Base-by-base conservation (phyloP, 495 filamentous ascomycete genomes). In the Evansstolkia leycettana region DNA sequence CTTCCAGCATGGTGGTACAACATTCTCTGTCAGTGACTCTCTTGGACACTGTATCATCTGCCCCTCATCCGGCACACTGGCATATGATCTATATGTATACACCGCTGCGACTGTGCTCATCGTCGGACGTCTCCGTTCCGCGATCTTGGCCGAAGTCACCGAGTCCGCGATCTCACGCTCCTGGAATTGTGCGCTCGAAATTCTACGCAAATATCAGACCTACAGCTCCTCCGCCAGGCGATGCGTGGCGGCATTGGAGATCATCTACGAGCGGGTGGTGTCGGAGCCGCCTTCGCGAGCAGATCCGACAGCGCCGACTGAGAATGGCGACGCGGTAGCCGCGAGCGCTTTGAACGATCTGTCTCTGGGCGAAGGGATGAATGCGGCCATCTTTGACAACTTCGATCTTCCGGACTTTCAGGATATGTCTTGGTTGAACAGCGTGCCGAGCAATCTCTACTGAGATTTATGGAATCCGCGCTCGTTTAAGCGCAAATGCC, bases 1-100 rank as follows among this genome's bases (percentile, higher is more conserved):
- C 41, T 64, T 24, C 57, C 59, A 5, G 57, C 57, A 1, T 64
- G 57, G 55, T 64, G 59, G 59, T 58, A 61, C 31, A 61, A 60
- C 7, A 57, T 61, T 20, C 50, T 61, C 1, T 63, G 55, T 62
- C 17, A 37, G 55, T n/a, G n/a, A n/a, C n/a, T n/a, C n/a, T n/a
- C n/a, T n/a, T n/a, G n/a, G n/a, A n/a, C n/a, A n/a, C n/a, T n/a
- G n/a, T n/a, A n/a, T n/a, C n/a, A n/a, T n/a, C n/a, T n/a, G n/a
- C n/a, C n/a, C n/a, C 14, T 11, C 4, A 18, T 8, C n/a, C 34
- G 23, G 9, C 5, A 23, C n/a, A 15, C 24, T 42, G 13, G 24
- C 26, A 29, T 16, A 17, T 7, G 6, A 11, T 15, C 0, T 33
- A 61, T 55, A 60, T 15, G 48, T 57, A 11, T 60, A 63, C 39